Evolutionary conservation across 345 rosid genomes (phyloP).

Genomic region (Eucalyptus erythrocorys): DNA sequence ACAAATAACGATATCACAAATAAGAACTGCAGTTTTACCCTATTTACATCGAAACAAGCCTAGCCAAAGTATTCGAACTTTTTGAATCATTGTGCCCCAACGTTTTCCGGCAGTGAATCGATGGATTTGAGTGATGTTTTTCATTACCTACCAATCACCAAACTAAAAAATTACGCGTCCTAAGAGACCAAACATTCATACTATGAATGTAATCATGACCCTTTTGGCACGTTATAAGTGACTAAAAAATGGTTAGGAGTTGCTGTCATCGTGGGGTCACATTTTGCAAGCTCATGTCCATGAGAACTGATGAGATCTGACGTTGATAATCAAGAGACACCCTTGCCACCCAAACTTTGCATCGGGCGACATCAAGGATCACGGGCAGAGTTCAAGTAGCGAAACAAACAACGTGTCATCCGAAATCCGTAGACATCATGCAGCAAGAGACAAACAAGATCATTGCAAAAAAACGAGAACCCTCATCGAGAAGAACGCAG

Average conservation of each 20-base stretch:
- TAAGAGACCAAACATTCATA: not conserved
- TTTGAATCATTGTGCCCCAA: not conserved
- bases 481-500: not conserved
- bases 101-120: not conserved
- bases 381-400: not conserved
- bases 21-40: not conserved
- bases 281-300: not conserved
- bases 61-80: not conserved
- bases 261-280: not conserved
- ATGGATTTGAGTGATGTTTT: not conserved
- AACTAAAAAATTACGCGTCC: not conserved
- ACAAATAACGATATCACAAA: not conserved
- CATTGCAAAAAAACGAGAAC: not conserved
- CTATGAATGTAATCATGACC: not conserved
- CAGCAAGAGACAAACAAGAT: not conserved
- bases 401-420: not conserved
- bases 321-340: not conserved
- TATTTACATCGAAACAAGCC: not conserved
- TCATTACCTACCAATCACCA: not conserved
- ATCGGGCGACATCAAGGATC: not conserved
- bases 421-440: not conserved
- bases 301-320: not conserved
- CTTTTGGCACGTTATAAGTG: not conserved
- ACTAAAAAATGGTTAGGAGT: not conserved
- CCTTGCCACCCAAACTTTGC: not conserved